Conservation (phyloP, 2,329 filamentous ascomycete species). For the Cryphonectria carpinicola region DNA sequence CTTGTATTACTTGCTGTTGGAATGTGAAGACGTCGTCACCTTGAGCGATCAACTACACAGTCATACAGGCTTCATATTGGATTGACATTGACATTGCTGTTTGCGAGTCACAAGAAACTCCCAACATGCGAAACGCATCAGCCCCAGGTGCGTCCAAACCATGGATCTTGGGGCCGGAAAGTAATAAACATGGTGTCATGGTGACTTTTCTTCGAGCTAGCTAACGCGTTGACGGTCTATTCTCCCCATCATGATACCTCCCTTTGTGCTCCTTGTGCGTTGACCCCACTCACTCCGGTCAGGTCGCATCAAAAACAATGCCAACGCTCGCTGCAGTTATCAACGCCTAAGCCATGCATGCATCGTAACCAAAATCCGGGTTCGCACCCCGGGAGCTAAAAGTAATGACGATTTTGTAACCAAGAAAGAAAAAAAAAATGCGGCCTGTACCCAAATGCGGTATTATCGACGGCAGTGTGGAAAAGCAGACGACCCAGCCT, state of each 20-base stretch:
- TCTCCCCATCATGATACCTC: constrained; percentile 1
- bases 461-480: constrained; percentile 14
- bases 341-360: constrained; percentile 29
- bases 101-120: not conserved
- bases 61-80: not conserved
- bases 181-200: not conserved
- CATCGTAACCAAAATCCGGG: constrained; percentile 17
- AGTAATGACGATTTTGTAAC: constrained; percentile 25
- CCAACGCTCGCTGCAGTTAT: constrained; percentile 15
- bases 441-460: constrained; percentile 25
- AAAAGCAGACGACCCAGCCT: constrained; percentile 17
- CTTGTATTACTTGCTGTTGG: not conserved
- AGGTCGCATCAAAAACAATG: constrained; percentile 4
- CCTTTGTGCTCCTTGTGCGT: constrained; percentile 12
- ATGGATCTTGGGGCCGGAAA: not conserved
- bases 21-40: not conserved
- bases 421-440: constrained; percentile 24
- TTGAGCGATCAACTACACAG: not conserved
- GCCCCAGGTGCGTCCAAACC: not conserved
- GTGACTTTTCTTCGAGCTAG: constrained; percentile 14
- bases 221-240: constrained; percentile 17
- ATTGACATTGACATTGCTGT: not conserved
- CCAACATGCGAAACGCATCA: not conserved
- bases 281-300: constrained; percentile 2
- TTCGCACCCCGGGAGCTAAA: constrained; percentile 11